Evolutionary conservation across 345 rosid genomes (phyloP), one percentile per base, ranked within the genome.

Genomic region (Rubroshorea leprosula): DNA sequence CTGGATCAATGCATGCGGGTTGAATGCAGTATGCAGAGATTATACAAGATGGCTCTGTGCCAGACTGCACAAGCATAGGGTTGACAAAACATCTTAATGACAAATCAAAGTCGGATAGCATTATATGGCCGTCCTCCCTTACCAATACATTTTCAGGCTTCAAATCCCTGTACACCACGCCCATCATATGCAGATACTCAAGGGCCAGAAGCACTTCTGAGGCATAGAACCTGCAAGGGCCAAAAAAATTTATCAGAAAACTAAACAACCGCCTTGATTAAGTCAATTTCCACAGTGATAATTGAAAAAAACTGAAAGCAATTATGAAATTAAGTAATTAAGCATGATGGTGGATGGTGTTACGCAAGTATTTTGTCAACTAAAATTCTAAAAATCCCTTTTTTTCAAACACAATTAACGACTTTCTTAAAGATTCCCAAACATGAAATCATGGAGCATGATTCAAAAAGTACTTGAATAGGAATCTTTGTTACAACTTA

Each of bases 141-240:
- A 83, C 89, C 55, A 83, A 60, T 1, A 83, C 82, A 54, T 83
- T 83, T 68, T 83, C 89, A 8, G 89, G 89, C 77, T 83, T 83
- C 58, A 83, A 75, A 65, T 83, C 89, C 47, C 89, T 74, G 38
- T 80, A 83, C 15, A 83, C 76, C 23, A 83, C 85, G 5, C 89
- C 89, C 82, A 83, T 70, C 89, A 83, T 80, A 82, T 83, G 89
- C 24, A 83, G 62, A 59, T 83, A 83, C 66, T 83, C 89, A 7
- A 83, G 77, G 1, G 86, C 82, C 51, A 83, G 80, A 62, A 83
- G 89, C 50, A 83, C 86, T 74, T 83, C 84, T 3, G 89, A 74
- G 39, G 77, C 85, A 56, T 83, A 83, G 67, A 80, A 83, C 76
- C 89, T 83, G 73, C 53, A 70, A 55, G 22, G 23, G 20, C 7